phyloP scores from a whole-genome alignment of 2,329 filamentous ascomycete genomes.

The Clonostachys rosea region DNA sequence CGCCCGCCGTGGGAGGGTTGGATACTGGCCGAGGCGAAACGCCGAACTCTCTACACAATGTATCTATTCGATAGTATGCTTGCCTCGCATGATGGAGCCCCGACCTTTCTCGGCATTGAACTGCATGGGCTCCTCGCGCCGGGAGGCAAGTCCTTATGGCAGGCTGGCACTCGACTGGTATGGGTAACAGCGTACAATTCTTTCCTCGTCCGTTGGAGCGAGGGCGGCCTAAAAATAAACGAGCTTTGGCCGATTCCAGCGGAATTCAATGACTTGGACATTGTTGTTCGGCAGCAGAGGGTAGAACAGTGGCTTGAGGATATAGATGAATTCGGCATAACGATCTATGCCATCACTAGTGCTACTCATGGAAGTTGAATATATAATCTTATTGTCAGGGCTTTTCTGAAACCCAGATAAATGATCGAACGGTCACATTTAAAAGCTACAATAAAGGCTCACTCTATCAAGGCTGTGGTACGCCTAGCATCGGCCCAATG shows the following conservation, averaged over 20 bases:
- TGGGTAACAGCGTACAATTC: conserved; percentile 40
- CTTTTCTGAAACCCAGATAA: too few species aligned
- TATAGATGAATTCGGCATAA: conserved; percentile 48
- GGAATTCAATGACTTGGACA: conserved; percentile 18
- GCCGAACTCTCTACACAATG: conserved; percentile 44
- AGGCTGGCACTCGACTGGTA: conserved; percentile 18
- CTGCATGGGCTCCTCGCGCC: conserved; percentile 37
- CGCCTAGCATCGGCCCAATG: not conserved
- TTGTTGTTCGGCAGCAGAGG: conserved; percentile 23
- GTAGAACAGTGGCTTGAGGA: conserved; percentile 44
- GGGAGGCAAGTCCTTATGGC: conserved; percentile 35
- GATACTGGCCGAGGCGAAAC: conserved; percentile 47
- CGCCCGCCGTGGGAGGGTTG: conserved; percentile 47
- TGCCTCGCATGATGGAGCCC: conserved; percentile 31
- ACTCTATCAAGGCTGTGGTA: too few species aligned
- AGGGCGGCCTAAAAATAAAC: conserved; percentile 34
- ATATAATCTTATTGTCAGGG: too few species aligned
- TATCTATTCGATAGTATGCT: conserved; percentile 49
- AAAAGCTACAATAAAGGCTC: too few species aligned
- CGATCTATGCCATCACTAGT: conserved; percentile 43
- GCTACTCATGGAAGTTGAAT: conserved; percentile 29
- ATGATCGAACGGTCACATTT: too few species aligned
- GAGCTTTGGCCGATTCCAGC: conserved; percentile 39
- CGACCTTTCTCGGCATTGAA: conserved; percentile 44
- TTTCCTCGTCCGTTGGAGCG: conserved; percentile 33